A percentile compares a stretch with the other conserved stretches of the same genome.
These are phyloP conservation scores for Dothiorella sarmentorum DNA, from an alignment of 2,329 filamentous ascomycete genomes.

Conservation along the genomic window DNA sequence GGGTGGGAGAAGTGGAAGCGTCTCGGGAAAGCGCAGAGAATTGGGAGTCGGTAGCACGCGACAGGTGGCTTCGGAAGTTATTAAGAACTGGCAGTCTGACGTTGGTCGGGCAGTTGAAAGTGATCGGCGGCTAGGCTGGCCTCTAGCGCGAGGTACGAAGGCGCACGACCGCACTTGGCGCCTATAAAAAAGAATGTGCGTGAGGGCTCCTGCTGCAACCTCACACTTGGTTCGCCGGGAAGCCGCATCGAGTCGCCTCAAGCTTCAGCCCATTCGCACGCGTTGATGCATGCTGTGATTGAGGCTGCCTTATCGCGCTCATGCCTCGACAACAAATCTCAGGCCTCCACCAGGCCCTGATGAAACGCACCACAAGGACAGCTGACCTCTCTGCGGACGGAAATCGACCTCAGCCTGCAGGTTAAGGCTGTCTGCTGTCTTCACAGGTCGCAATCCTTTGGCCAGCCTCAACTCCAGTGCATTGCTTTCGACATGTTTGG, in stretches of 20 bases:
- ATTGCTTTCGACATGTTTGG: neutral
- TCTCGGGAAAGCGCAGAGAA: neutral
- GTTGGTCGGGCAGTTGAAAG: neutral
- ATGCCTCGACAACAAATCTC: neutral
- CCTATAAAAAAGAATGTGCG: conserved; percentile 6
- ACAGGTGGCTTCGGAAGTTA: neutral
- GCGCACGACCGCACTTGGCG: conserved; percentile 7
- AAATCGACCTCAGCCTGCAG: neutral
- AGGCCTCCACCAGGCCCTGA: neutral
- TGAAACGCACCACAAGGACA: neutral
- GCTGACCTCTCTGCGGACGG: neutral
- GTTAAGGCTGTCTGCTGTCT: neutral
- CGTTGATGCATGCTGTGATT: neutral
- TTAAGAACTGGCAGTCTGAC: neutral
- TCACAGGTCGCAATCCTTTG: neutral
- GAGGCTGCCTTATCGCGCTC: neutral
- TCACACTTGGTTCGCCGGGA: neutral
- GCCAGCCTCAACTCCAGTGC: neutral
- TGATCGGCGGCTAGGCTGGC: conserved; percentile 13
- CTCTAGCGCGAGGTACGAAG: conserved; percentile 12
- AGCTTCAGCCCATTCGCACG: neutral
- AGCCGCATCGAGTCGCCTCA: neutral
- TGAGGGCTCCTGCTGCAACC: neutral
- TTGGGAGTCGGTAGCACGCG: neutral
- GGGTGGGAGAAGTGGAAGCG: neutral